These are phyloP conservation scores for Daedaleopsis sinensis DNA, from an alignment of 768 basidiomycete species.

Conservation along the genomic window DNA sequence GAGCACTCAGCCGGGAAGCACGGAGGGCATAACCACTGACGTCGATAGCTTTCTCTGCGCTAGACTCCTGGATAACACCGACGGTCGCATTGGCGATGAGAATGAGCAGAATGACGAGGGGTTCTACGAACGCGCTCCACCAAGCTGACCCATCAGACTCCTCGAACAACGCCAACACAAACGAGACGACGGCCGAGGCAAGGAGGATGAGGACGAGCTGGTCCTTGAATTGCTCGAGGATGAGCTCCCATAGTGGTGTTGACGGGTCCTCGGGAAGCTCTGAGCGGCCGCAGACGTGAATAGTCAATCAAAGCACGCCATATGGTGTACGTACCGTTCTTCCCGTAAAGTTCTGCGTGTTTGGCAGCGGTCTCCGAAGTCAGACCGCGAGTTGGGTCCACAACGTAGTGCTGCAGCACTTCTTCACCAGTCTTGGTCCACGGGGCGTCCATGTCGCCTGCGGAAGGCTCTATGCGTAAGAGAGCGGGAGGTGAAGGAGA, in stretches of 20 bases:
- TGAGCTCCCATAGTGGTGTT: constrained; percentile 91
- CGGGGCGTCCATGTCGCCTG: constrained; percentile 57
- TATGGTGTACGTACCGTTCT: constrained; percentile 62
- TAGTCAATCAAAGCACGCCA: background rate
- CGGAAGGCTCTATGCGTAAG: constrained; percentile 5
- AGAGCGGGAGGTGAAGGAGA: constrained; percentile 3
- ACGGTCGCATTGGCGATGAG: constrained; percentile 97
- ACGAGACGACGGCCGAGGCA: constrained; percentile 90
- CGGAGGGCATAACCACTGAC: constrained; percentile 51
- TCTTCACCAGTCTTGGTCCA: constrained; percentile 77
- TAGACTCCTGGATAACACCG: constrained; percentile 95
- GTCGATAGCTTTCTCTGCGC: constrained; percentile 96
- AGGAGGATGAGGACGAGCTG: constrained; percentile 97
- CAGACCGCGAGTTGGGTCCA: constrained; percentile 66
- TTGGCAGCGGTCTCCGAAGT: constrained; percentile 65
- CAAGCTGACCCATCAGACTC: constrained; percentile 65
- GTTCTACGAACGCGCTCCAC: constrained; percentile 92
- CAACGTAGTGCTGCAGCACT: constrained; percentile 72
- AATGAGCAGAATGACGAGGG: constrained; percentile 92
- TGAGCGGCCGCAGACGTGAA: constrained; percentile 34
- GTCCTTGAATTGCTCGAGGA: constrained; percentile 99
- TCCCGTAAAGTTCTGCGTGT: constrained; percentile 81
- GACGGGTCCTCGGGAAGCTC: constrained; percentile 92
- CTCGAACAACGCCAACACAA: constrained; percentile 89
- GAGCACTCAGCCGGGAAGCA: background rate